Conservation (phyloP, 1,284 basidiomycete genomes). For the Cryptococcus deneoformans region DNA sequence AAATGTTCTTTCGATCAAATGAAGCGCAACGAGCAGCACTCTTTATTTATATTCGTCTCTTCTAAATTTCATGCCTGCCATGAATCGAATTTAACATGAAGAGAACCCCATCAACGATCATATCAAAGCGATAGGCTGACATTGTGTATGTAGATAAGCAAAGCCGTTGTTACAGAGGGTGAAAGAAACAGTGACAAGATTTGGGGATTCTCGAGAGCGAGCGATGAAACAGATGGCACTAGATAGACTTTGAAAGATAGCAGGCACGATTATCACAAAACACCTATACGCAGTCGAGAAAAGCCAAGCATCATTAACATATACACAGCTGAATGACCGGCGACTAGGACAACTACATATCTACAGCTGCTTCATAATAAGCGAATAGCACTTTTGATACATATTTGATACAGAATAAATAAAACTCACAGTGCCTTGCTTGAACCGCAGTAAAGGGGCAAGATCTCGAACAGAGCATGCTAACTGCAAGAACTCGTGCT, state of each 20-base stretch:
- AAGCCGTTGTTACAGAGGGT: neutral
- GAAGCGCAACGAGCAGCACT: too few species aligned
- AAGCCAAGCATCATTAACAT: neutral
- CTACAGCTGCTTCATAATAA: neutral
- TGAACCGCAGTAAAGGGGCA: slow-evolving; percentile 38
- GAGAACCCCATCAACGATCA: too few species aligned
- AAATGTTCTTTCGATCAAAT: too few species aligned
- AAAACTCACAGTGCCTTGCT: slow-evolving; percentile 24
- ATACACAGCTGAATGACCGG: neutral
- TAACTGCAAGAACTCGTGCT: slow-evolving; percentile 43
- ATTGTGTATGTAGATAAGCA: neutral
- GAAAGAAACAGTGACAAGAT: too few species aligned
- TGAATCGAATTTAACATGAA: too few species aligned
- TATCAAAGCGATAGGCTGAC: too few species aligned
- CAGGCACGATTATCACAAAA: too few species aligned
- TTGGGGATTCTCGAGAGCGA: too few species aligned
- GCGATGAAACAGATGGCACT: too few species aligned
- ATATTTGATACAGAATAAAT: neutral
- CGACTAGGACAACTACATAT: neutral
- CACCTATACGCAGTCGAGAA: neutral
- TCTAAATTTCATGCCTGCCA: too few species aligned
- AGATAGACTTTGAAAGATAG: too few species aligned
- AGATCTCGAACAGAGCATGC: slow-evolving; percentile 36
- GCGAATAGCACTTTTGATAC: neutral
- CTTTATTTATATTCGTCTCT: too few species aligned